Percentiles rank a stretch among this genome's conserved stretches.
Conservation (phyloP, 768 basidiomycete genomes). For the Myochromella boudieri region DNA sequence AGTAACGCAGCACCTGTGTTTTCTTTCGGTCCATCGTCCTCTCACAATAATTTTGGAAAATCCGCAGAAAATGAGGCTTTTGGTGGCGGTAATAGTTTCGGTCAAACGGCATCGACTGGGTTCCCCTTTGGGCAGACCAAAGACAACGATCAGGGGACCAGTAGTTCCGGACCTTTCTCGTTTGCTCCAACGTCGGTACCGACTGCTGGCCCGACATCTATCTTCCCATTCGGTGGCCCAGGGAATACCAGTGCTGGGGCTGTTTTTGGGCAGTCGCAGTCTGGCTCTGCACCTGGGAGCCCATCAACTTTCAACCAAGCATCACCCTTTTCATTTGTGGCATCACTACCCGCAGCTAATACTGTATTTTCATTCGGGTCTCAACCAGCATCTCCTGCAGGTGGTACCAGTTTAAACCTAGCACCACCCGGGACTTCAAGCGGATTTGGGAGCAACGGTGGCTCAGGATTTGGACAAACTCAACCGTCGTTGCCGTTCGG, state of each 20-base stretch:
- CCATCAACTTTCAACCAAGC: constrained; percentile 57
- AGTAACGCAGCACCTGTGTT: constrained; percentile 26
- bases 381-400: constrained; percentile 61
- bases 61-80: constrained; percentile 46
- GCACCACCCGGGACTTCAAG: constrained; percentile 36
- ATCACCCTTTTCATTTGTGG: constrained; percentile 46
- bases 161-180: constrained; percentile 43
- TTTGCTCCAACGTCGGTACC: constrained; percentile 44
- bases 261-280: constrained; percentile 42
- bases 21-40: constrained; percentile 38
- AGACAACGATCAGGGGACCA: constrained; percentile 33
- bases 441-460: constrained; percentile 38
- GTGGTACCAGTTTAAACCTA: constrained; percentile 31
- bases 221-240: constrained; percentile 47
- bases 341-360: constrained; percentile 32
- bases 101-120: constrained; percentile 33
- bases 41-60: constrained; percentile 50
- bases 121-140: constrained; percentile 50
- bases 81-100: constrained; percentile 50
- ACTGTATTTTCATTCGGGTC: constrained; percentile 52
- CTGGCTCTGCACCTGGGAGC: constrained; percentile 53
- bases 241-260: constrained; percentile 27
- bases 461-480: constrained; percentile 36
- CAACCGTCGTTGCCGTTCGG: constrained; percentile 46
- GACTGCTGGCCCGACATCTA: constrained; percentile 36